Evolutionary conservation across 2,329 filamentous ascomycete species (phyloP).

Genomic region (Neonectria punicea): DNA sequence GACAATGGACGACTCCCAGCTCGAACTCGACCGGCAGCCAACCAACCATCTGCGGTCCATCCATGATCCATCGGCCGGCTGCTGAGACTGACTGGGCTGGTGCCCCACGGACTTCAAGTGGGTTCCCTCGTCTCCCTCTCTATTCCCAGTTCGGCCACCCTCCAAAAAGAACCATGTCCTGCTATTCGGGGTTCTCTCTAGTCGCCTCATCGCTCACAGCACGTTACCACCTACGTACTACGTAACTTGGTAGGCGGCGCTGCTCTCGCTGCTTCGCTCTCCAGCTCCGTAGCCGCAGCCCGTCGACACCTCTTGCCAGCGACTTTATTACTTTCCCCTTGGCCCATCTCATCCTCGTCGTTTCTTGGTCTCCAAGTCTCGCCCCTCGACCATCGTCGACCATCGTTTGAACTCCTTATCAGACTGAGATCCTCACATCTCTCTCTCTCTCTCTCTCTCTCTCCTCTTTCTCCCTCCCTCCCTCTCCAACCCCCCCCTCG

Average conservation of each 20-base stretch:
- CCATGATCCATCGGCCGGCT: background rate
- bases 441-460: background rate
- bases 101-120: slow-evolving; percentile 6
- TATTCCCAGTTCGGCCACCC: slow-evolving; percentile 16
- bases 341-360: slow-evolving; percentile 10
- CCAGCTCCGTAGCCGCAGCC: slow-evolving; percentile 3
- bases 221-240: slow-evolving; percentile 1
- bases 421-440: background rate
- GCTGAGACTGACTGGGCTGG: slow-evolving; percentile 13
- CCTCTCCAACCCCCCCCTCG: background rate
- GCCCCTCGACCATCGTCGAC: background rate
- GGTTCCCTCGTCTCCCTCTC: slow-evolving; percentile 8
- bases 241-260: slow-evolving; percentile 1
- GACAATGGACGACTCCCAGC: background rate
- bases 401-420: slow-evolving; percentile 5
- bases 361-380: background rate
- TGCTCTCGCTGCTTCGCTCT: slow-evolving; percentile 6
- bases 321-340: slow-evolving; percentile 24
- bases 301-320: background rate
- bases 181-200: slow-evolving; percentile 16
- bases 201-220: slow-evolving; percentile 20
- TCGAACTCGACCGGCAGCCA: background rate
- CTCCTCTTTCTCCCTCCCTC: background rate
- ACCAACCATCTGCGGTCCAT: background rate
- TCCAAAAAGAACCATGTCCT: slow-evolving; percentile 24